Percentiles rank a stretch among this genome's conserved stretches.
Evolutionary conservation across 2,329 filamentous ascomycete species (phyloP).

Genomic region (Aureobasidium zeae): DNA sequence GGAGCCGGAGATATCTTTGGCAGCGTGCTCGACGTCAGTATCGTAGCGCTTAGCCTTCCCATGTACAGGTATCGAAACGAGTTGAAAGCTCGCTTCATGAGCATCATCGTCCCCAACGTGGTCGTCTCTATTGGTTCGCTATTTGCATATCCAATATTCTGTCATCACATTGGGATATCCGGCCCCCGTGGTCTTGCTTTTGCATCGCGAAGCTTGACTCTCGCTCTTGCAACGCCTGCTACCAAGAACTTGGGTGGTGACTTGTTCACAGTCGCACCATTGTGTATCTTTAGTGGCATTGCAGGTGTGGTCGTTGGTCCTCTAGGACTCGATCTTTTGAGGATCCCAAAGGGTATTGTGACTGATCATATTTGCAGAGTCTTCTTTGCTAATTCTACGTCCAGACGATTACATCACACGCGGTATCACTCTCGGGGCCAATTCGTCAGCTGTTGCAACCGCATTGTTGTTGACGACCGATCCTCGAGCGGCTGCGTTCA

Average conservation of each 20-base stretch:
- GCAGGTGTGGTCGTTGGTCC: slow-evolving; percentile 48
- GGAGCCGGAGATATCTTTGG: slow-evolving; percentile 51
- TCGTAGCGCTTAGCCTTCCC: slow-evolving; percentile 50
- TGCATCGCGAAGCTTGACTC: slow-evolving; percentile 47
- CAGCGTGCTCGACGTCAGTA: slow-evolving; percentile 48
- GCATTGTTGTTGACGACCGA: slow-evolving; percentile 48
- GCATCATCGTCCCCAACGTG: slow-evolving; percentile 47
- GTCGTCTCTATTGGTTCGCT: slow-evolving; percentile 45
- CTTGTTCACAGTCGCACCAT: slow-evolving; percentile 45
- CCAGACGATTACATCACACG: slow-evolving; percentile 53
- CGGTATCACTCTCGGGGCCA: slow-evolving; percentile 53
- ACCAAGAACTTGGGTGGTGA: slow-evolving; percentile 50
- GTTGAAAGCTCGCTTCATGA: slow-evolving; percentile 39
- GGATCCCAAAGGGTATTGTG: slow-evolving; percentile 46
- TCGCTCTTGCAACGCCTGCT: slow-evolving; percentile 51
- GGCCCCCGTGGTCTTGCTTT: slow-evolving; percentile 46
- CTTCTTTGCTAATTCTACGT: background rate
- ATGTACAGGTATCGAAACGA: slow-evolving; percentile 54
- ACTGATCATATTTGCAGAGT: too few relatives aligned
- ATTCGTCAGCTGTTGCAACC: slow-evolving; percentile 52
- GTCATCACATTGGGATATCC: slow-evolving; percentile 46
- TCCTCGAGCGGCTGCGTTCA: slow-evolving; percentile 50
- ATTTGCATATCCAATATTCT: slow-evolving; percentile 49
- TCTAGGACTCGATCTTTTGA: slow-evolving; percentile 40
- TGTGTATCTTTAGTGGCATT: slow-evolving; percentile 53